Evolutionary conservation across 2,329 filamentous ascomycete genomes (phyloP).

Genomic region (Monosporascus sp.): DNA sequence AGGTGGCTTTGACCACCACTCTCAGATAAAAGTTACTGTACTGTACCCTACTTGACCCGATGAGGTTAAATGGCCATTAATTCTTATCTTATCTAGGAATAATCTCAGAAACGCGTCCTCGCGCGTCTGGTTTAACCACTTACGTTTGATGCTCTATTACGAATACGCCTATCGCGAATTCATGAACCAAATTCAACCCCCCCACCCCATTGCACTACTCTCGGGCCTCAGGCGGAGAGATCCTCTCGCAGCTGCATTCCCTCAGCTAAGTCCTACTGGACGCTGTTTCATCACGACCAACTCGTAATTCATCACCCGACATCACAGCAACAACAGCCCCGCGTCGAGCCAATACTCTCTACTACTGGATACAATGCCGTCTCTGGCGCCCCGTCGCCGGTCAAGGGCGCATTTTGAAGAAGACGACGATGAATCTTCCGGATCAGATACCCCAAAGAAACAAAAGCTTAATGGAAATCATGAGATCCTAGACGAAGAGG

Average conservation of each 20-base stretch:
- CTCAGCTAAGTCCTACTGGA: too few relatives aligned
- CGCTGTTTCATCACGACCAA: too few relatives aligned
- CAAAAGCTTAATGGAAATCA: slow-evolving; percentile 8
- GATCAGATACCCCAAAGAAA: slow-evolving; percentile 21
- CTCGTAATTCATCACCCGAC: too few relatives aligned
- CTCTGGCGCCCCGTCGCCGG: slow-evolving; percentile 32
- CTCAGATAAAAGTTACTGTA: too few relatives aligned
- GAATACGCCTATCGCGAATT: not conserved
- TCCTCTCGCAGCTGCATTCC: too few relatives aligned
- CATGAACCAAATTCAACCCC: not conserved
- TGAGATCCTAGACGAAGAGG: slow-evolving; percentile 8
- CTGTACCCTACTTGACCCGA: too few relatives aligned
- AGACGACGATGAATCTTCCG: slow-evolving; percentile 27
- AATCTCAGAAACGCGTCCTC: not conserved
- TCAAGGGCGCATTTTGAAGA: slow-evolving; percentile 37
- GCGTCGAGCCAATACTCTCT: not conserved
- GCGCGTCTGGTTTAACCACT: not conserved
- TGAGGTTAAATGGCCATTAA: not conserved
- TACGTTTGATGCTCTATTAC: too few relatives aligned
- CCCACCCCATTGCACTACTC: not conserved
- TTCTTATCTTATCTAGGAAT: not conserved
- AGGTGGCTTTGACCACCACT: too few relatives aligned
- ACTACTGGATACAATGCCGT: slow-evolving; percentile 18
- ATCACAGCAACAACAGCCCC: too few relatives aligned
- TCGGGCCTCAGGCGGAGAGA: not conserved